Evolutionary conservation across 257 asterid genomes (phyloP).

Genomic region (Apocynum venetum): DNA sequence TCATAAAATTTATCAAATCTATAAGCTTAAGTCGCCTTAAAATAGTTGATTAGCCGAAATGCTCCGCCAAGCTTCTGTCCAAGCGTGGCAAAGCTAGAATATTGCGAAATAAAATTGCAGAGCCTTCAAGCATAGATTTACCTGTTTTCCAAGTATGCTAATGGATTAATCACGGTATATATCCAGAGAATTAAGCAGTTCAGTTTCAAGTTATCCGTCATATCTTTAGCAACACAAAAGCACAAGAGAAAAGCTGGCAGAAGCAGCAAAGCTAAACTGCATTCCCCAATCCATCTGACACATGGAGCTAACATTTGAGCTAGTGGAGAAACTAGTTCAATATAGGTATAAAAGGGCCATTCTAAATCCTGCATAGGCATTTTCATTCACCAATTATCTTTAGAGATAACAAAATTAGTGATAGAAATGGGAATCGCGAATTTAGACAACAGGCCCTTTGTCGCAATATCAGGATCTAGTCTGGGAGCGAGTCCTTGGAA

Average conservation of each 20-base stretch:
- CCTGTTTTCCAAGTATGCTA: too few species aligned
- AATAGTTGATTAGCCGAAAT: not conserved
- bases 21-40: too few species aligned
- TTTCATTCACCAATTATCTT: not conserved
- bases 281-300: not conserved
- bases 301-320: not conserved
- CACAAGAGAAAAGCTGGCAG: not conserved
- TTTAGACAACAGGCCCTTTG: not conserved
- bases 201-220: not conserved
- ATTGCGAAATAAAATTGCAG: too few species aligned
- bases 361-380: not conserved
- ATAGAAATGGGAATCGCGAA: not conserved
- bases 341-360: not conserved
- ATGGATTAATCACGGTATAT: not conserved
- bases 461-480: slow-evolving; percentile 12
- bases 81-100: not conserved
- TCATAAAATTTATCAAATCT: too few species aligned
- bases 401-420: not conserved
- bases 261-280: not conserved
- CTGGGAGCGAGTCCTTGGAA: slow-evolving; percentile 18
- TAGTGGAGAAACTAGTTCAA: not conserved
- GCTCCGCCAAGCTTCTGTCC: not conserved
- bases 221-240: not conserved
- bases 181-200: not conserved
- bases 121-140: too few species aligned